phyloP scores from a whole-genome alignment of 2,329 filamentous ascomycete genomes.

The Penicillium sp. region DNA sequence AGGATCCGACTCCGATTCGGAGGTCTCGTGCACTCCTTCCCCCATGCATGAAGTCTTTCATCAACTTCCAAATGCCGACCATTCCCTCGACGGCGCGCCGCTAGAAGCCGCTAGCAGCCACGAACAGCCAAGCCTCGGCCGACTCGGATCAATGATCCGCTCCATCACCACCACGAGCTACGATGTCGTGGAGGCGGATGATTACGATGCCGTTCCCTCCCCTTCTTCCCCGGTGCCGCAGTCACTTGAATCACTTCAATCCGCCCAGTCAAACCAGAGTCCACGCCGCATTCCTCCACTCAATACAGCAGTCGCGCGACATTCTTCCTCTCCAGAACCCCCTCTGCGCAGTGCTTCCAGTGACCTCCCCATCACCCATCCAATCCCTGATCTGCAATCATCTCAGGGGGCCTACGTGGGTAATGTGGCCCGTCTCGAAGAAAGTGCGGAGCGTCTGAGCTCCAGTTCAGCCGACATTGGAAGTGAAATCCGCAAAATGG shows the following conservation, averaged over 20 bases:
- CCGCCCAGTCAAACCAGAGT: conserved; percentile 21
- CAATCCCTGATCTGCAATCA: conserved; percentile 46
- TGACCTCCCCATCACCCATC: conserved; percentile 40
- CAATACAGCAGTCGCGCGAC: conserved; percentile 20
- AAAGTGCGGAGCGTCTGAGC: conserved; percentile 45
- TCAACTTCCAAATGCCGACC: conserved; percentile 27
- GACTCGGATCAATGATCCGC: conserved; percentile 32
- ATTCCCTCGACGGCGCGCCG: conserved; percentile 21
- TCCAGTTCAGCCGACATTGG: conserved; percentile 41
- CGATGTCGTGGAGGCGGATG: conserved; percentile 44
- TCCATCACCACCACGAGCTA: conserved; percentile 38
- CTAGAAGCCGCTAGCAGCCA: conserved; percentile 25
- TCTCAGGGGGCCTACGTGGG: conserved; percentile 46
- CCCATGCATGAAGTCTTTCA: conserved; percentile 23
- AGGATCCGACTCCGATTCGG: conserved; percentile 31
- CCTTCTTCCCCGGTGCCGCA: not conserved
- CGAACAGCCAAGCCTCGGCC: conserved; percentile 20
- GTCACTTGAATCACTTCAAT: not conserved
- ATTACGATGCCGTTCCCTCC: conserved; percentile 37
- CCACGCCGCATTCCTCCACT: conserved; percentile 25
- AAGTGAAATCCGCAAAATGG: conserved; percentile 42
- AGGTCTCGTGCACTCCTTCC: conserved; percentile 29
- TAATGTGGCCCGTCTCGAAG: conserved; percentile 46
- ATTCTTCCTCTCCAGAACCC: conserved; percentile 25
- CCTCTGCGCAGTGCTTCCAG: conserved; percentile 36